These are phyloP conservation scores for Phlyctochytrium planicorne DNA, from an alignment of 192 early-diverging fungal species.

Conservation along the genomic window DNA sequence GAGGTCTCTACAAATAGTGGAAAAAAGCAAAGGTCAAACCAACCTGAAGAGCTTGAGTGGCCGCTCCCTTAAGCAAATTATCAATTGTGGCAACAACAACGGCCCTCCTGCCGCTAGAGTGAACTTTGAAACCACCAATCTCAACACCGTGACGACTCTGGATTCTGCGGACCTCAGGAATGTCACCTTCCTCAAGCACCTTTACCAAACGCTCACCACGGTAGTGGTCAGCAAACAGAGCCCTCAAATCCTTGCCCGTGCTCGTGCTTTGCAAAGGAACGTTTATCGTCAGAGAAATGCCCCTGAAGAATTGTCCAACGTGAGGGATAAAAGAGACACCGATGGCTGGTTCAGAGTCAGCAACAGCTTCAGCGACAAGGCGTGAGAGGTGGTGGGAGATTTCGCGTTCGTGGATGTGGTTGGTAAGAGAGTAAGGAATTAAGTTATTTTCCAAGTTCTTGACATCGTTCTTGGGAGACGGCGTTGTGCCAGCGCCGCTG, in stretches of 20 bases:
- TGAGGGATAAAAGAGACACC: slow-evolving; percentile 83
- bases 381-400: slow-evolving; percentile 66
- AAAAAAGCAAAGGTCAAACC: neutral
- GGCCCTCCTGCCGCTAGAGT: slow-evolving; percentile 65
- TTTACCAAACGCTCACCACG: slow-evolving; percentile 77
- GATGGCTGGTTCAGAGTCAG: slow-evolving; percentile 6
- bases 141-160: slow-evolving; percentile 84
- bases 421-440: slow-evolving; percentile 87
- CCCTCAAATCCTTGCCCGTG: slow-evolving; percentile 67
- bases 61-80: slow-evolving; percentile 97
- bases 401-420: slow-evolving; percentile 97
- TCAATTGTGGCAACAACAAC: slow-evolving; percentile 93
- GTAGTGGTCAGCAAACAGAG: slow-evolving; percentile 73
- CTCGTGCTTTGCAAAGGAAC: slow-evolving; percentile 79
- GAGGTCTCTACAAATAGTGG: neutral
- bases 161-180: slow-evolving; percentile 88
- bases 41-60: slow-evolving; percentile 95
- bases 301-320: slow-evolving; percentile 91
- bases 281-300: slow-evolving; percentile 86
- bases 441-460: slow-evolving; percentile 82
- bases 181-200: slow-evolving; percentile 61
- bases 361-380: neutral
- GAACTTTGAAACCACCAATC: slow-evolving; percentile 91
- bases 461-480: slow-evolving; percentile 94
- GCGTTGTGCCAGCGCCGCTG: slow-evolving; percentile 97